Evolutionary conservation across 441 rosid genomes (phyloP).

Genomic region (Jatropha multifida): DNA sequence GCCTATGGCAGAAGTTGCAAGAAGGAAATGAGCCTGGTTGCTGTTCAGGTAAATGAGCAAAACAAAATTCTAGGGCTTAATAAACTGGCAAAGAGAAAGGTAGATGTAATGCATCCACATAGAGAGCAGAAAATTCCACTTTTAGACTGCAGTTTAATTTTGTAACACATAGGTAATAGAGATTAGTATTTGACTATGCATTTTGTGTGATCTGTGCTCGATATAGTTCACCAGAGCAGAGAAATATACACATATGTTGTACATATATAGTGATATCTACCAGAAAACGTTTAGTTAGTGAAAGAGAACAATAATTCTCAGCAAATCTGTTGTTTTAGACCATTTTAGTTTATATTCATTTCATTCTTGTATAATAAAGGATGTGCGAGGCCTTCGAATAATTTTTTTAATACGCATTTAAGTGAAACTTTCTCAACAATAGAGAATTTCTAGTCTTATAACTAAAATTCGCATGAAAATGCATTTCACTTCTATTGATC

Average conservation of each 20-base stretch:
- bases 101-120: no score
- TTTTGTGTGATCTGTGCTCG: neutral
- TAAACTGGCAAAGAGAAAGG: neutral
- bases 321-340: neutral
- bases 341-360: no score
- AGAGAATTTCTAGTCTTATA: no score
- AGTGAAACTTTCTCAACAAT: no score
- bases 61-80: neutral
- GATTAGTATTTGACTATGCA: neutral
- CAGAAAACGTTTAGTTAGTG: no score
- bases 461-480: no score
- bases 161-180: neutral
- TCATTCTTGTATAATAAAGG: neutral
- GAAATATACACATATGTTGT: no score
- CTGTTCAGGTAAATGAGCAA: neutral
- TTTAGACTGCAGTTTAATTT: neutral
- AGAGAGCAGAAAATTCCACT: neutral
- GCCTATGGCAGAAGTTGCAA: constrained; percentile 89
- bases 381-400: no score
- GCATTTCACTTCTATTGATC: no score
- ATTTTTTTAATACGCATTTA: no score
- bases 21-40: constrained; percentile 41
- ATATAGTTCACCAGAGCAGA: neutral
- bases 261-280: no score
- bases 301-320: neutral